Evolutionary conservation across 768 basidiomycete genomes (phyloP).

Genomic region (Symmetrospora coprosmae): DNA sequence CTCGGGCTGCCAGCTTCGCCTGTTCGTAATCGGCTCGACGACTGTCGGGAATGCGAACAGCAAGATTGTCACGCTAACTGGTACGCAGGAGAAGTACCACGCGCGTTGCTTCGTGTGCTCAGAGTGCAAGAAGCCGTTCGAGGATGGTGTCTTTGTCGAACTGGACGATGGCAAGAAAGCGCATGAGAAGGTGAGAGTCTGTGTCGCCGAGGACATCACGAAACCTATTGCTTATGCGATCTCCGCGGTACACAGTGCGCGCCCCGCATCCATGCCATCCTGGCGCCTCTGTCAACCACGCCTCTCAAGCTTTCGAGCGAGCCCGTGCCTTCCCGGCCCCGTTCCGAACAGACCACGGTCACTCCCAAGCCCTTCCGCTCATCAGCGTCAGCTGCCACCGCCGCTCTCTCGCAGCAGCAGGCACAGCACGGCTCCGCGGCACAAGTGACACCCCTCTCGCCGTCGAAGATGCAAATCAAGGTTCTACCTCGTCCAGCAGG

Average conservation of each 20-base stretch:
- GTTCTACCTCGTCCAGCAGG: background rate
- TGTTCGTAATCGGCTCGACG: background rate
- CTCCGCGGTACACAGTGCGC: background rate
- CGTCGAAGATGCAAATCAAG: constrained; percentile 9
- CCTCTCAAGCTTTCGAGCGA: background rate
- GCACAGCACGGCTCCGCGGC: constrained; percentile 9
- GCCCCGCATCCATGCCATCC: too few species aligned
- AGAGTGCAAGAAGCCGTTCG: background rate
- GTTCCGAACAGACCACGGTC: background rate
- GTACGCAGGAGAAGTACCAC: background rate
- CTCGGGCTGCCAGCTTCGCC: background rate
- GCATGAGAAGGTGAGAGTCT: constrained; percentile 5
- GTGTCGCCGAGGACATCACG: background rate
- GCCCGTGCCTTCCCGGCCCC: background rate
- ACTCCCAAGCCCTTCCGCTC: background rate
- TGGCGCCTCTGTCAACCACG: too few species aligned
- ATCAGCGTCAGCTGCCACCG: constrained; percentile 2
- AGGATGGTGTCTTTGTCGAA: constrained; percentile 6
- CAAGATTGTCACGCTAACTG: constrained; percentile 1
- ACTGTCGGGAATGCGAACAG: background rate
- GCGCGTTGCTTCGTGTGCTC: constrained; percentile 4
- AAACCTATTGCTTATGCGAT: too few species aligned
- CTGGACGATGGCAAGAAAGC: constrained; percentile 3
- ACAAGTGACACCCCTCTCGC: constrained; percentile 9
- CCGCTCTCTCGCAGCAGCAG: background rate